These are phyloP conservation scores for Neophaeococcomyces aloes DNA, from an alignment of 2,329 filamentous ascomycete species.

Conservation along the genomic window DNA sequence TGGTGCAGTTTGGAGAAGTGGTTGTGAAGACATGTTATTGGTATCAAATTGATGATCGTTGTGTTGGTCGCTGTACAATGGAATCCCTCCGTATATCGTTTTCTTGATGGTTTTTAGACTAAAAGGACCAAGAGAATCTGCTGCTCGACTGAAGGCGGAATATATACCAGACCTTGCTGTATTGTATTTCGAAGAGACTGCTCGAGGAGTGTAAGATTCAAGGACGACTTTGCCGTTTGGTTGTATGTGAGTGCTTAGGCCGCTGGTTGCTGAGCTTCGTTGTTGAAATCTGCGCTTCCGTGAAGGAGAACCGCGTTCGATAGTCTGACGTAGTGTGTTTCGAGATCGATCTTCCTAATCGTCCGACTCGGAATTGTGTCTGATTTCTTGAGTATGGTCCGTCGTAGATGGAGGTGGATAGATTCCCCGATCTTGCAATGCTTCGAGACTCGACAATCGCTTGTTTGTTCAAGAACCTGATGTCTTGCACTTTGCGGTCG, in stretches of 20 bases:
- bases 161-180: not conserved
- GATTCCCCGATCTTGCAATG: conserved; percentile 1
- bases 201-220: not conserved
- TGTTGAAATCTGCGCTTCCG: not conserved
- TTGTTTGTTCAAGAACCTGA: not conserved
- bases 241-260: not conserved
- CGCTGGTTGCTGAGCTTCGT: not conserved
- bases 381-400: not conserved
- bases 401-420: not conserved
- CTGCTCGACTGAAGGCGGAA: not conserved
- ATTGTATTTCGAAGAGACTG: not conserved
- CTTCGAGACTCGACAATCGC: conserved; percentile 5
- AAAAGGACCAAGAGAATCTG: not conserved
- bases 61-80: not conserved
- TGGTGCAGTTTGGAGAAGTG: conserved; percentile 85
- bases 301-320: not conserved
- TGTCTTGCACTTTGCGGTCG: not conserved
- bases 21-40: conserved; percentile 78
- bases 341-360: not conserved
- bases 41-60: not conserved
- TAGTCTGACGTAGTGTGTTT: not conserved
- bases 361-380: not conserved
- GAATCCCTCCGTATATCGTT: not conserved
- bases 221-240: conserved; percentile 12
- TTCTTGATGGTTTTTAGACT: not conserved